phyloP scores from a whole-genome alignment of 306 rosid species.

The Begonia fuchsioides region DNA sequence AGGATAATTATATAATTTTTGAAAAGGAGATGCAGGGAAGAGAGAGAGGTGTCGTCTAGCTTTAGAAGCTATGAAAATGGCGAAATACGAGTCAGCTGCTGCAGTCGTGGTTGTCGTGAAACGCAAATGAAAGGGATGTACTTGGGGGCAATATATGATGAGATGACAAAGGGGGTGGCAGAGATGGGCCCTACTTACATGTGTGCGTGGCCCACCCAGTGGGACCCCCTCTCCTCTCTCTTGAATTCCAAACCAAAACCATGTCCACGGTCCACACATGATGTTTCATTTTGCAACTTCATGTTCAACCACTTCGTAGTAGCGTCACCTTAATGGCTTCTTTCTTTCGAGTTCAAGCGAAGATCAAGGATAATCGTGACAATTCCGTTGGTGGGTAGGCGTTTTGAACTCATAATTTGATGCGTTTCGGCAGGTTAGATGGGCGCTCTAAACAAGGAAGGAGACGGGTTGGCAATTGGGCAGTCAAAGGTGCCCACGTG shows the following conservation, averaged over 20 bases:
- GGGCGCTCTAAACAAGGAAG: slow-evolving; percentile 3
- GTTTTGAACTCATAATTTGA: no score
- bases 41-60: slow-evolving; percentile 9
- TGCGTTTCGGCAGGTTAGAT: no score
- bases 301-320: no score
- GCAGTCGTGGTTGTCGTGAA: slow-evolving; percentile 69
- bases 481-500: slow-evolving; percentile 94
- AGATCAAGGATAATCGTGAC: no score
- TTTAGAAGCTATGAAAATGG: slow-evolving; percentile 23
- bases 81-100: slow-evolving; percentile 67
- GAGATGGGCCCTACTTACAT: slow-evolving; percentile 22
- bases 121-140: slow-evolving; percentile 15
- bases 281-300: no score
- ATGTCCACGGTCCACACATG: no score
- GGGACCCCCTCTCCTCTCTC: no score
- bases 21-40: slow-evolving; percentile 18
- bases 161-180: slow-evolving; percentile 1
- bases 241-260: no score
- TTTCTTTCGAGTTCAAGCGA: no score
- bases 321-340: no score
- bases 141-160: background rate
- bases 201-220: background rate
- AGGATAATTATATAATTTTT: slow-evolving; percentile 24
- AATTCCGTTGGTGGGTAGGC: no score
- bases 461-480: slow-evolving; percentile 31